phyloP scores from a whole-genome alignment of 192 early-diverging fungal genomes.

The Backusella mclennaniae region DNA sequence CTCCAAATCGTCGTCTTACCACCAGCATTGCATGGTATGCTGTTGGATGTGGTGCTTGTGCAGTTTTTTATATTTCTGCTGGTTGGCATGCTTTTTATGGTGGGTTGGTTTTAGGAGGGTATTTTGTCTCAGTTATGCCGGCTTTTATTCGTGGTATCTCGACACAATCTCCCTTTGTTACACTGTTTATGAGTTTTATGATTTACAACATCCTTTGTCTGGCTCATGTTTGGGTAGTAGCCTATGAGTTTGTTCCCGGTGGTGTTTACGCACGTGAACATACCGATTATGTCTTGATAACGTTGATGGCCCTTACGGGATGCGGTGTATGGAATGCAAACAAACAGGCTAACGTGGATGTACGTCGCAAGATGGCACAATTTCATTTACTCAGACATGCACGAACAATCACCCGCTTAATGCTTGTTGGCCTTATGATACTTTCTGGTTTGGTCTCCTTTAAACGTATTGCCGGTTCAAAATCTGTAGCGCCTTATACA shows the following conservation, averaged over 20 bases:
- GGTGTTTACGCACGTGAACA: constrained; percentile 72
- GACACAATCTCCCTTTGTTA: constrained; percentile 63
- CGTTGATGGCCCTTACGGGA: constrained; percentile 62
- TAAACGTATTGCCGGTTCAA: constrained; percentile 45
- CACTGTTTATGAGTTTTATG: constrained; percentile 57
- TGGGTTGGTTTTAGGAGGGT: constrained; percentile 62
- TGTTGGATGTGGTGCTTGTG: constrained; percentile 52
- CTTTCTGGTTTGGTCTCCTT: constrained; percentile 36
- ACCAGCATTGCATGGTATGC: constrained; percentile 58
- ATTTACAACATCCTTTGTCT: constrained; percentile 72
- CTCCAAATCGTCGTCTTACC: constrained; percentile 42
- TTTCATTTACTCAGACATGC: constrained; percentile 28
- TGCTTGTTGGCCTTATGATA: constrained; percentile 36
- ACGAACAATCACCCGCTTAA: constrained; percentile 40
- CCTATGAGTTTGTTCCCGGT: constrained; percentile 82
- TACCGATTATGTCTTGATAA: constrained; percentile 65
- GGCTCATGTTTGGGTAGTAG: constrained; percentile 78
- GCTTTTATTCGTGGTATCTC: constrained; percentile 54
- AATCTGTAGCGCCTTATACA: constrained; percentile 55
- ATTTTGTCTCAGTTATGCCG: constrained; percentile 59
- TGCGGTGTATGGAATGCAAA: constrained; percentile 50
- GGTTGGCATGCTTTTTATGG: constrained; percentile 65
- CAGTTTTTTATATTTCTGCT: constrained; percentile 52
- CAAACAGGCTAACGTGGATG: neutral
- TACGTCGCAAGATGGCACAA: constrained; percentile 6